phyloP scores from a whole-genome alignment of 352 stramenopile species.

The Phytopythium montanum region DNA sequence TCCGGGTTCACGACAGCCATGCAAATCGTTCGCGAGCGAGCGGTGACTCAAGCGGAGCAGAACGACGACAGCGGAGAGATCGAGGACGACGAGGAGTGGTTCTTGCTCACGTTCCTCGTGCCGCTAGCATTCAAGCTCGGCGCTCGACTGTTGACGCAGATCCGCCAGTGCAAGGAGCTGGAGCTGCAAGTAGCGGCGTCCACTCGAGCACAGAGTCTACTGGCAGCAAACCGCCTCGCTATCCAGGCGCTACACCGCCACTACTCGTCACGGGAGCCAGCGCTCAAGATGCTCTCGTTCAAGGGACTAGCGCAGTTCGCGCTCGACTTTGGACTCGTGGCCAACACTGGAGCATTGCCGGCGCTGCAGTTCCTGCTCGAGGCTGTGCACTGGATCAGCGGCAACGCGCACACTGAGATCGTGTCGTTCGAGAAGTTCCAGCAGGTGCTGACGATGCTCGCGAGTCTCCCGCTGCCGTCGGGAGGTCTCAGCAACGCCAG shows the following conservation, averaged over 20 bases:
- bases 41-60: conserved; percentile 42
- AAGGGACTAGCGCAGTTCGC: conserved; percentile 38
- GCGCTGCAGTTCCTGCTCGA: conserved; percentile 52
- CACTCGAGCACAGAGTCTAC: conserved; percentile 13
- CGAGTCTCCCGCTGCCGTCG: conserved; percentile 21
- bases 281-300: conserved; percentile 59
- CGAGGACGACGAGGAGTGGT: conserved; percentile 64
- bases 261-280: conserved; percentile 39
- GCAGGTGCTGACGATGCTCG: conserved; percentile 35
- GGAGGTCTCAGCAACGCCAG: neutral
- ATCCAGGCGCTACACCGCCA: conserved; percentile 53
- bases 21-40: conserved; percentile 50
- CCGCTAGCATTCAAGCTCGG: conserved; percentile 45
- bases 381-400: conserved; percentile 64
- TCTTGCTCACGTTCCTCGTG: conserved; percentile 51
- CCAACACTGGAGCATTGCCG: conserved; percentile 16
- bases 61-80: conserved; percentile 32
- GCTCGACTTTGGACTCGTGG: conserved; percentile 44
- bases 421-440: conserved; percentile 73
- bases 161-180: conserved; percentile 53
- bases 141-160: conserved; percentile 36
- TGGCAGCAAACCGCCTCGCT: conserved; percentile 27
- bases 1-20: conserved; percentile 51
- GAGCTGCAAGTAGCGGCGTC: conserved; percentile 32
- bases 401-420: conserved; percentile 53